Evolutionary conservation across 768 basidiomycete genomes (phyloP), one percentile per base, ranked within the genome.

Genomic region (Russula vinacea): DNA sequence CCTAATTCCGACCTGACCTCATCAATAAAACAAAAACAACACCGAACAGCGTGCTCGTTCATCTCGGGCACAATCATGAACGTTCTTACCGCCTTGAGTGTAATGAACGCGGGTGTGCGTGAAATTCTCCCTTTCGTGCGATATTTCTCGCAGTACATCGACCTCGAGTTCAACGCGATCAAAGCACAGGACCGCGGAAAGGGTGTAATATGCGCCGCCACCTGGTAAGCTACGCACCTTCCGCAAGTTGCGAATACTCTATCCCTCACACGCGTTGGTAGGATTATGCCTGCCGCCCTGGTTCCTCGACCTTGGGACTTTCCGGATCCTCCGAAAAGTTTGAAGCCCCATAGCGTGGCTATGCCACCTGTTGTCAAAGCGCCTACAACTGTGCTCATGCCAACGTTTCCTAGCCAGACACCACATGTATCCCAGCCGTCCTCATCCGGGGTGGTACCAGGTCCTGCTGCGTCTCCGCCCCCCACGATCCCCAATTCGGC

Each of bases 171-270:
- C 79, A 75, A 73, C 52, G 61, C 79, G 45, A 89, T 94, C 71
- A 79, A 82, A 70, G 75, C 71, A 24, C 83, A 87, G 68, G 80
- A 94, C 69, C 70, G 77, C 56, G 92, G 92, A 0, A 73, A 83
- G 70, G 92, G 92, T 22, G 93, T 94, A 42, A 85, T 94, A 39
- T 92, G 92, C 71, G 88, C 90, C 55, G 88, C 92, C 7, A 95
- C 92, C n/a, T 94, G 92, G 90, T 87, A 70, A 32, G 79, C 74
- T 6, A 32, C 11, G 17, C 49, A 42, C 9, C 16, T 13, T 63
- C 37, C 29, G 7, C 37, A 16, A 33, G n/a, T n/a, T 16, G 11
- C n/a, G 14, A 39, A 37, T 8, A 29, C 35, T 29, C 5, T 5
- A 29, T 22, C 10, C 3, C 52, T 60, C 40, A 58, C 47, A 13